Evolutionary conservation across 176 grass and related monocot genomes (phyloP).

Genomic region (Leersia perrieri): DNA sequence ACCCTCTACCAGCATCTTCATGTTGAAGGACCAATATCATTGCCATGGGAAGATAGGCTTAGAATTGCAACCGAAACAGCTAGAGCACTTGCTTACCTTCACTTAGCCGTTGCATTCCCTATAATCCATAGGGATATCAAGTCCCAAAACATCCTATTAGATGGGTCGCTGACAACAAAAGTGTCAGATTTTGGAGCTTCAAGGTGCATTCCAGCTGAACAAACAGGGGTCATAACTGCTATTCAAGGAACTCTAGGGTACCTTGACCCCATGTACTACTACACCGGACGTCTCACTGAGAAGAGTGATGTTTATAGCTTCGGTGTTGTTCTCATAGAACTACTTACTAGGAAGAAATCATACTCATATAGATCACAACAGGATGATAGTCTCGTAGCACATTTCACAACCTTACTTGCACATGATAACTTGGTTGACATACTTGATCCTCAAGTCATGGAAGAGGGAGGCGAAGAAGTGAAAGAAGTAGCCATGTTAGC

Average conservation of each 20-base stretch:
- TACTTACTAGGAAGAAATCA: background rate
- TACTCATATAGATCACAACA: background rate
- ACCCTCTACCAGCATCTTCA: background rate
- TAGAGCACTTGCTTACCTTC: background rate
- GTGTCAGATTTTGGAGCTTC: background rate
- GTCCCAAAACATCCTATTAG: background rate
- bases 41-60: background rate
- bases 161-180: background rate
- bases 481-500: background rate
- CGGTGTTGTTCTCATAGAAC: background rate
- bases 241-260: background rate
- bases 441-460: background rate
- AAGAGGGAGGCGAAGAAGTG: background rate
- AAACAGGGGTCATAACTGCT: background rate
- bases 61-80: background rate
- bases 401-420: background rate
- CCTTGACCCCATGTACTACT: background rate
- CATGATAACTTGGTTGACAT: background rate
- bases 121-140: background rate
- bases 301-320: background rate
- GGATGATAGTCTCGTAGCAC: background rate
- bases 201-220: background rate
- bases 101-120: background rate
- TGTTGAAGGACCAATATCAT: background rate
- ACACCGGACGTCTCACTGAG: background rate